Conservation (phyloP, 345 rosid genomes). For the Euphorbia lathyris region DNA sequence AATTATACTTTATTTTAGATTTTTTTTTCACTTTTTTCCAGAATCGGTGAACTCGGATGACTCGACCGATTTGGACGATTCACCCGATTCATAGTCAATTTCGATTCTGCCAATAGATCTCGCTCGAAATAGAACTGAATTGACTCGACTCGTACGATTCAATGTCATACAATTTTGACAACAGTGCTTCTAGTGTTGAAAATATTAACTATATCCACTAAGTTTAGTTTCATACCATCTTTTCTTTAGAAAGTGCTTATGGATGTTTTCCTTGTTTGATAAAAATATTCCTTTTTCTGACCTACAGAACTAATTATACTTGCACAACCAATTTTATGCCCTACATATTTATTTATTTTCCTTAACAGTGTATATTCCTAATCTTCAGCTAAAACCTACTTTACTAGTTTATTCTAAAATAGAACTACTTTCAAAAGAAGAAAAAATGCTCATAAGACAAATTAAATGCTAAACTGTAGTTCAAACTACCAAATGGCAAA, state of each 20-base stretch:
- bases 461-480: neutral
- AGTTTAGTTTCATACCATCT: neutral
- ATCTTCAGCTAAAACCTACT: neutral
- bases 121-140: too few relatives aligned
- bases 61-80: too few relatives aligned
- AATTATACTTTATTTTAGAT: too few relatives aligned
- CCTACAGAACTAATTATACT: conserved; percentile 1
- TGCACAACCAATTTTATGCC: neutral
- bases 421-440: too few relatives aligned
- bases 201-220: neutral
- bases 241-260: neutral
- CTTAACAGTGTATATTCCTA: neutral
- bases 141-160: too few relatives aligned
- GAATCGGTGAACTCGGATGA: too few relatives aligned
- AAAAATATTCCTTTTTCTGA: neutral
- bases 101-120: too few relatives aligned
- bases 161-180: too few relatives aligned
- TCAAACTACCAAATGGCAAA: neutral
- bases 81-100: too few relatives aligned
- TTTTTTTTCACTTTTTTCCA: too few relatives aligned
- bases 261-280: neutral
- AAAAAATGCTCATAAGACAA: neutral
- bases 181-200: neutral
- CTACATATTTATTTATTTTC: neutral
- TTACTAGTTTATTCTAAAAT: neutral